These are phyloP conservation scores for Xylariaceae sp. DNA, from an alignment of 2,329 filamentous ascomycete species.

Conservation along the genomic window DNA sequence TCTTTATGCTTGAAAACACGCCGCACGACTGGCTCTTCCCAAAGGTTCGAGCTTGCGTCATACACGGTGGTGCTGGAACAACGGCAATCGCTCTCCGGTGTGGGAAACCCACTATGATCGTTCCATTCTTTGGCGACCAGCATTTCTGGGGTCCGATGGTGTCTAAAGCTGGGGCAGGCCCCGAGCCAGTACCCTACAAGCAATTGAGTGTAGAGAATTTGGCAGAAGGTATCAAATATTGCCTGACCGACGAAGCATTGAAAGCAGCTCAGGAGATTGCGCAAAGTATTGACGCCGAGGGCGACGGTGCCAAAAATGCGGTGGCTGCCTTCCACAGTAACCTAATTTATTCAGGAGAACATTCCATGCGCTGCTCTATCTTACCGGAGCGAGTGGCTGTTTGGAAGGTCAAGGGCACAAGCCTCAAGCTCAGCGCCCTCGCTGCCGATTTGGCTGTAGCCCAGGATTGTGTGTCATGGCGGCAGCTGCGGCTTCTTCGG, in stretches of 20 bases:
- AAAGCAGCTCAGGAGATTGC: constrained; percentile 54
- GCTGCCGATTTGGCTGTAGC: constrained; percentile 63
- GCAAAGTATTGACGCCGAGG: constrained; percentile 39
- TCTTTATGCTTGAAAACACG: constrained; percentile 70
- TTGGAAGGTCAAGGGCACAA: constrained; percentile 61
- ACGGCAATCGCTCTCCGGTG: constrained; percentile 70
- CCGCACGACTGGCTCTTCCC: constrained; percentile 78
- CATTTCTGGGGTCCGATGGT: constrained; percentile 75
- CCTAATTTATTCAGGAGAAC: constrained; percentile 30
- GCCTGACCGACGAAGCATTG: constrained; percentile 57
- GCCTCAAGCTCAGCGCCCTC: constrained; percentile 56
- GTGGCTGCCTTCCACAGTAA: constrained; percentile 61
- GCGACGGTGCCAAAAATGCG: constrained; percentile 70
- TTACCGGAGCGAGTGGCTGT: constrained; percentile 58
- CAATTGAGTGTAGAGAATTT: constrained; percentile 58
- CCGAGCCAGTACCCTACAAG: constrained; percentile 65
- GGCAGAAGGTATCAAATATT: constrained; percentile 66
- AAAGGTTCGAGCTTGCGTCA: constrained; percentile 60
- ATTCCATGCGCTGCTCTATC: constrained; percentile 62
- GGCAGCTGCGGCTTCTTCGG: constrained; percentile 57
- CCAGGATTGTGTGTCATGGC: constrained; percentile 58
- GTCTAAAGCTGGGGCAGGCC: constrained; percentile 58
- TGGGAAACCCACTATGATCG: constrained; percentile 68
- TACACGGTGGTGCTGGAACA: constrained; percentile 75
- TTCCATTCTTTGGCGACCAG: constrained; percentile 78